These are phyloP conservation scores for Triticum turgidum DNA, from an alignment of 176 grass and related monocot species.

Conservation along the genomic window DNA sequence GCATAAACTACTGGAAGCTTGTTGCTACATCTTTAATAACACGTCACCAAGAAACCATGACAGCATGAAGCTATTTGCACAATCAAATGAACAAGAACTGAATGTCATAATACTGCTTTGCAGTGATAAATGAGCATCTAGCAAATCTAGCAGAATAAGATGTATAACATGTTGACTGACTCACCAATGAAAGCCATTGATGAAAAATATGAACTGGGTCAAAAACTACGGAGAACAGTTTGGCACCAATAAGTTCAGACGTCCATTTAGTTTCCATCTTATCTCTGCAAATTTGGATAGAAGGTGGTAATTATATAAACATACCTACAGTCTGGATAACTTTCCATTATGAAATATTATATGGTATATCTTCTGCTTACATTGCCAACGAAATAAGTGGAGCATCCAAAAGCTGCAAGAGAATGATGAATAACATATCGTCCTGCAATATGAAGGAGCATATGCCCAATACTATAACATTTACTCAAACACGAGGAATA, in stretches of 20 bases:
- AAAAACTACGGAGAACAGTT: conserved; percentile 69
- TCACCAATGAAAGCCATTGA: conserved; percentile 70
- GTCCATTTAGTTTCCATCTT: conserved; percentile 31
- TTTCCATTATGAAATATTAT: background rate
- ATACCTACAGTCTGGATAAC: background rate
- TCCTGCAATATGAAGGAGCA: conserved; percentile 59
- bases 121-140: conserved; percentile 7
- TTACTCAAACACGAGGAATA: conserved; percentile 5
- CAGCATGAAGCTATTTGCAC: background rate
- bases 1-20: background rate
- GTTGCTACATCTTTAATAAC: background rate
- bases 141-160: conserved; percentile 4
- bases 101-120: conserved; percentile 7
- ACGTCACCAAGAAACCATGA: conserved; percentile 8
- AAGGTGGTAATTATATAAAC: conserved; percentile 6
- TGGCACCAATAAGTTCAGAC: conserved; percentile 40
- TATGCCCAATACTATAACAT: conserved; percentile 6
- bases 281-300: conserved; percentile 42
- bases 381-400: conserved; percentile 48
- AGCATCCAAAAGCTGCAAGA: conserved; percentile 76
- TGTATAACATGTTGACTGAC: conserved; percentile 34
- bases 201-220: conserved; percentile 87
- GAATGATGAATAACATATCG: conserved; percentile 73
- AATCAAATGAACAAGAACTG: conserved; percentile 10
- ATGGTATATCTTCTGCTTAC: conserved; percentile 46